These are phyloP conservation scores for Astrothelium macrocarpum DNA, from an alignment of 495 filamentous ascomycete genomes.

Conservation along the genomic window DNA sequence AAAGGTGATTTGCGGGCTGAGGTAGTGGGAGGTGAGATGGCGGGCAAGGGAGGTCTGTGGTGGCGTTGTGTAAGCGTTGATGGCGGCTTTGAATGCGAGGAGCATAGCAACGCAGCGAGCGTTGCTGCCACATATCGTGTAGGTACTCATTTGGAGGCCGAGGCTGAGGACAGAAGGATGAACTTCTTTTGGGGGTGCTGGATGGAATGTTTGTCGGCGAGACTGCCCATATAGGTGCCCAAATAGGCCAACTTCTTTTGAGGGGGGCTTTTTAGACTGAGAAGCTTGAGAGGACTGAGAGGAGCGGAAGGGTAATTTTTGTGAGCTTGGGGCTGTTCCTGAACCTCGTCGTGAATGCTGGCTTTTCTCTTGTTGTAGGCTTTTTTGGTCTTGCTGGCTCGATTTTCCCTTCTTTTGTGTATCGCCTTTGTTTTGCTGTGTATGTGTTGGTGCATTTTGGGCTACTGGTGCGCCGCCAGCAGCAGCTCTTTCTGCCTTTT, in stretches of 20 bases:
- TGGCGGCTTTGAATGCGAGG: conserved; percentile 84
- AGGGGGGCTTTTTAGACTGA: conserved; percentile 43
- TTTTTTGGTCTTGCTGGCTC: conserved; percentile 23
- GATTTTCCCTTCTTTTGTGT: conserved; percentile 15
- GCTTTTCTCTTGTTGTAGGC: conserved; percentile 9
- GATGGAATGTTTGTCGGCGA: conserved; percentile 58
- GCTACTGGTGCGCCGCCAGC: conserved; percentile 19
- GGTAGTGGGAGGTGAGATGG: conserved; percentile 80
- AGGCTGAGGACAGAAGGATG: conserved; percentile 79
- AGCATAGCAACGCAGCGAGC: conserved; percentile 80
- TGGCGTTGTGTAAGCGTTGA: conserved; percentile 85
- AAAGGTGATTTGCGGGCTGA: conserved; percentile 91
- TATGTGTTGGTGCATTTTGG: conserved; percentile 24
- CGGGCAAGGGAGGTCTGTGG: conserved; percentile 70
- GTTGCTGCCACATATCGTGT: conserved; percentile 81
- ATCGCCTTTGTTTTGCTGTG: conserved; percentile 18
- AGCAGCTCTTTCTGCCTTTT: conserved; percentile 24
- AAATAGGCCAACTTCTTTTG: conserved; percentile 69
- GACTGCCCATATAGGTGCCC: conserved; percentile 74
- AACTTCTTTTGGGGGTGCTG: conserved; percentile 69
- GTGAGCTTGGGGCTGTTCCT: conserved; percentile 2
- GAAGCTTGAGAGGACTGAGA: conserved; percentile 27
- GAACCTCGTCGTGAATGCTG: conserved; percentile 24
- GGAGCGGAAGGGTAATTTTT: conserved; percentile 13
- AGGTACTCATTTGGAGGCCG: conserved; percentile 83